Evolutionary conservation across 208 protist species (phyloP), one percentile per base, ranked within the genome.

Genomic region (Acanthamoeba sp.): DNA sequence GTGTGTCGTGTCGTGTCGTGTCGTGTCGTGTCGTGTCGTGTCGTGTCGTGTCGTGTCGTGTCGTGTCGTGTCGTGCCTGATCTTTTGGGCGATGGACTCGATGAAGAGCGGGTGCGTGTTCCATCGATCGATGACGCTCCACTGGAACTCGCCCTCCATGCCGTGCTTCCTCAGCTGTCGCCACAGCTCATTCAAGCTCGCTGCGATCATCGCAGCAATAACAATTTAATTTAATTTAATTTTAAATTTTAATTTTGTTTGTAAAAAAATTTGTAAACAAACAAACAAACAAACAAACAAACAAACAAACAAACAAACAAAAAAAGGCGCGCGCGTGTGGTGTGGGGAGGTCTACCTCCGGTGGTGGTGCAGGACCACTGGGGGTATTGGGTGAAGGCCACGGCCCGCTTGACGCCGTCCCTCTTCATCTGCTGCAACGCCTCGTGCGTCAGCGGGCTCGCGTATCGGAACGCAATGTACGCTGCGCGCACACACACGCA

Each of bases 331-430:
- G 27, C 12, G 22, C 34, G 42, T 85, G 22, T 34, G 32, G 5
- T 3, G 64, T 73, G 29, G 34, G 3, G 64, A 3, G 22, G 64
- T 36, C 7, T 85, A 50, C 76, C 94, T 5, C 96, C 96, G 12
- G 95, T 96, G 18, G 96, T 97, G 38, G 96, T 95, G 95, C 96
- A 97, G 14, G 95, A 96, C 62, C 96, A 97, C 84, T 98, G 97
- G 22, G 97, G 97, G 59, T 97, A 98, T 84, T 98, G 97, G 1
- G 97, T 95, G 94, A 97, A 98, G 12, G 96, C 96, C 2, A 98
- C 93, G 1, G 94, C 97, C 5, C 96, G 40, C 62, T 95, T 69
- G 0, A 97, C 94, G 24, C 95, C 92, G 88, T 98, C 97, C 27
- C 85, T 29, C 16, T 93, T 93, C 96, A 98, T 97, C 69, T 95